A percentile compares a stretch with the other conserved stretches of the same genome.
Conservation (phyloP, 352 stramenopile species). For the Thraustochytrium sp. region DNA sequence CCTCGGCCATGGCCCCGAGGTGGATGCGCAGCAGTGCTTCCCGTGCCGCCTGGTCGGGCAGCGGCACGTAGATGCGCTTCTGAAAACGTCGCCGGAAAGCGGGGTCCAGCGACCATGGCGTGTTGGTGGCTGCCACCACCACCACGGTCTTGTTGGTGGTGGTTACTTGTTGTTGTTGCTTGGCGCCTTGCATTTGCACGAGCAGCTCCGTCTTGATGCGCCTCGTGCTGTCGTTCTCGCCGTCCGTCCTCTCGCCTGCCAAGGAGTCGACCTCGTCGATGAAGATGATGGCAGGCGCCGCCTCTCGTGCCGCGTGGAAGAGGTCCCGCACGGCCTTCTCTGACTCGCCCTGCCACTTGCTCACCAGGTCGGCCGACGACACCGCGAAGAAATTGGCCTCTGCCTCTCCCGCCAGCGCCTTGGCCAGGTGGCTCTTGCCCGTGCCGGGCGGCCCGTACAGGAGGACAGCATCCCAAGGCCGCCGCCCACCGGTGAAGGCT, state of each 20-base stretch:
- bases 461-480: too few relatives aligned
- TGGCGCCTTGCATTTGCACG: slow-evolving; percentile 93
- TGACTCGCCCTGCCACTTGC: slow-evolving; percentile 99
- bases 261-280: slow-evolving; percentile 99
- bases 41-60: slow-evolving; percentile 75
- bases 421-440: slow-evolving; percentile 99
- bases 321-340: slow-evolving; percentile 97
- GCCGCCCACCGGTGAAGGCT: too few relatives aligned
- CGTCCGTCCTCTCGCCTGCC: slow-evolving; percentile 75
- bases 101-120: slow-evolving; percentile 94
- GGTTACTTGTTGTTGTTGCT: too few relatives aligned
- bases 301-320: slow-evolving; percentile 95
- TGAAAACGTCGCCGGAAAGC: slow-evolving; percentile 93
- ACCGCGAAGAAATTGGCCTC: slow-evolving; percentile 99
- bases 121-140: slow-evolving; percentile 94
- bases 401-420: slow-evolving; percentile 99
- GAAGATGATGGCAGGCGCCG: slow-evolving; percentile 96
- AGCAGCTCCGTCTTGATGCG: slow-evolving; percentile 95
- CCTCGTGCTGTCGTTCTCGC: slow-evolving; percentile 88
- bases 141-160: slow-evolving; percentile 59
- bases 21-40: slow-evolving; percentile 94
- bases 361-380: slow-evolving; percentile 98
- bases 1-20: slow-evolving; percentile 90
- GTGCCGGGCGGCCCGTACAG: slow-evolving; percentile 99
- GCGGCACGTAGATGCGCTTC: slow-evolving; percentile 97